These are phyloP conservation scores for Nadsonia starkeyi-henricii DNA, from an alignment of 1,139 yeast genomes.

Conservation along the genomic window DNA sequence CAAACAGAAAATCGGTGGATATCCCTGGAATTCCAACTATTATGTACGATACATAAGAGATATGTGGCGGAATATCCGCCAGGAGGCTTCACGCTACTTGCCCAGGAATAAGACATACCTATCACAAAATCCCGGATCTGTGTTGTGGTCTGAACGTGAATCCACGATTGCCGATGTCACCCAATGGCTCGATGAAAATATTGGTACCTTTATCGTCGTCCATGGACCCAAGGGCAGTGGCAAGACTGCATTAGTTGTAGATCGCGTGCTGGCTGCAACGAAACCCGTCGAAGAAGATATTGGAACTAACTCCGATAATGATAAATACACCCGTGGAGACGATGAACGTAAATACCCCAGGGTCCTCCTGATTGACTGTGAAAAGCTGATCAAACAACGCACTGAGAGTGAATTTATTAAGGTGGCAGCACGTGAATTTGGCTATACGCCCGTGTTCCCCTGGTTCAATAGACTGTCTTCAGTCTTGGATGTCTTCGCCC, in stretches of 20 bases:
- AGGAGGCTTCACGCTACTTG: background rate
- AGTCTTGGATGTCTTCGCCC: conserved; percentile 73
- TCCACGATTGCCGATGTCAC: conserved; percentile 54
- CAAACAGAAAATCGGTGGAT: conserved; percentile 43
- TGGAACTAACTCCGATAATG: too few relatives aligned
- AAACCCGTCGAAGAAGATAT: too few relatives aligned
- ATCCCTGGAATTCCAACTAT: conserved; percentile 1
- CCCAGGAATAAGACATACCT: background rate
- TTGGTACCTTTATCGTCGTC: conserved; percentile 73
- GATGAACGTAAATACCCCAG: conserved; percentile 32
- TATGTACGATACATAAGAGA: background rate
- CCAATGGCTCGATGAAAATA: conserved; percentile 67
- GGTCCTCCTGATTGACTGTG: conserved; percentile 68
- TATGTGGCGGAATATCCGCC: background rate
- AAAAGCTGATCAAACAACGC: conserved; percentile 53
- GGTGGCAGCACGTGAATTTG: conserved; percentile 60
- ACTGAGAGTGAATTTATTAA: conserved; percentile 57
- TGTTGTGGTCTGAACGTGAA: conserved; percentile 59
- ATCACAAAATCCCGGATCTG: background rate
- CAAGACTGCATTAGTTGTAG: conserved; percentile 64
- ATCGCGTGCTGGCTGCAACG: conserved; percentile 37
- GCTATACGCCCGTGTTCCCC: conserved; percentile 87
- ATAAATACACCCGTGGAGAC: background rate
- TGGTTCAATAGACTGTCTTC: conserved; percentile 77
- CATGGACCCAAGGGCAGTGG: conserved; percentile 95